Evolutionary conservation across 805 yeast genomes (phyloP), one percentile per base, ranked within the genome.

Genomic region (Cyberlindnera japonica): DNA sequence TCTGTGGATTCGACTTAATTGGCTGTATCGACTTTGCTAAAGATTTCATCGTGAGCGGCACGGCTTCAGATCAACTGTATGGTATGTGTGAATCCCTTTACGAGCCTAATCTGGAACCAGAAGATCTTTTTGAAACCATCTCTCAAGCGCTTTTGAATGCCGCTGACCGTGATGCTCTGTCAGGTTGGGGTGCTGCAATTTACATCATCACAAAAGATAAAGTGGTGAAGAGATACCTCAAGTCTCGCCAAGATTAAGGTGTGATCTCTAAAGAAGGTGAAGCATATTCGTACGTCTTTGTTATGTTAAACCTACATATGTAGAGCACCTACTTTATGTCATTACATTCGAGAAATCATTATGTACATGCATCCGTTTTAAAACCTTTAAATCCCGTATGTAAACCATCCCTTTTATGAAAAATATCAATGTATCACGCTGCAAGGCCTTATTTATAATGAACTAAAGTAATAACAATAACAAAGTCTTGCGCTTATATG

Each of bases 71-170:
- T 59, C 99, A 93, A 69, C 72, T 93, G 43, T 93, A 83, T 60
- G 99, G 99, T 64, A 91, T 93, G 97, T 95, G 99, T 67, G 99
- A 93, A 68, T 77, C 95, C 11, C 72, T 93, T 44, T 95, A 89
- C 65, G 98, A 93, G 66, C 97, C 98, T 30, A 71, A 85, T 57
- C 71, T 95, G 53, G 97, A 79, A 62, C 89, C 98, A 6, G 98
- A 93, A 52, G 96, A 93, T 63, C 71, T 93, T 53, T 93, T 93
- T 59, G 98, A 93, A 65, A 91, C 98, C 29, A 84, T 89, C 14
- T 36, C 35, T 6, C 35, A 32, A 26, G 35, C 97, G 1, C 69
- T 93, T 44, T 70, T 93, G 69, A 88, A 85, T 61, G 98, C 96
- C 15, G 95, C 35, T 21, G 39, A 36, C 23, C 39, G 39, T 36